Conservation (phyloP, 495 filamentous ascomycete genomes). For the Aspergillus biplanus region DNA sequence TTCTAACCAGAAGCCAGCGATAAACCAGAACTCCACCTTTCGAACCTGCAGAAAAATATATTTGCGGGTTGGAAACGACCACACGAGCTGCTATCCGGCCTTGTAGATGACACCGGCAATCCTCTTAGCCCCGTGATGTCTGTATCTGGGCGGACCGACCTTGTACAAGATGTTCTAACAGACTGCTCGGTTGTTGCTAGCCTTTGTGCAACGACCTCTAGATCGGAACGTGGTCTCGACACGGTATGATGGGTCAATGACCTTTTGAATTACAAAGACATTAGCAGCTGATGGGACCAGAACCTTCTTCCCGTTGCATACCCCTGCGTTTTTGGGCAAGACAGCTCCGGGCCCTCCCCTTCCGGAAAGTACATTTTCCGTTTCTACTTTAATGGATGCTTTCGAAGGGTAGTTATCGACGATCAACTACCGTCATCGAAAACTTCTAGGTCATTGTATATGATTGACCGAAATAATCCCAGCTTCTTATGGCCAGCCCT, state of each 20-base stretch:
- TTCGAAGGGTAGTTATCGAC: slow-evolving; percentile 84
- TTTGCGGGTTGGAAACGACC: slow-evolving; percentile 86
- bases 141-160: slow-evolving; percentile 61
- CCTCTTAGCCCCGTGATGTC: slow-evolving; percentile 54
- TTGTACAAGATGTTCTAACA: slow-evolving; percentile 91
- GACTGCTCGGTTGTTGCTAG: slow-evolving; percentile 98
- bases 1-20: slow-evolving; percentile 61
- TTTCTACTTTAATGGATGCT: slow-evolving; percentile 94
- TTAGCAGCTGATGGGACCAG: slow-evolving; percentile 47
- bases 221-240: slow-evolving; percentile 61
- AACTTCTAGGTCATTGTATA: slow-evolving; percentile 72
- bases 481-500: slow-evolving; percentile 86
- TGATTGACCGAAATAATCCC: slow-evolving; percentile 84
- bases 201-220: slow-evolving; percentile 79
- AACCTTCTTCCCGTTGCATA: slow-evolving; percentile 70
- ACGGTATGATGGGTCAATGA: slow-evolving; percentile 47
- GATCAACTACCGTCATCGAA: slow-evolving; percentile 86
- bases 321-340: slow-evolving; percentile 64
- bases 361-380: slow-evolving; percentile 91
- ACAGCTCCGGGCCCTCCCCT: slow-evolving; percentile 61
- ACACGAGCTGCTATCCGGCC: slow-evolving; percentile 49
- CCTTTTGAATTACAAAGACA: background rate
- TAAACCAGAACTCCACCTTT: slow-evolving; percentile 66
- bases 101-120: slow-evolving; percentile 16
- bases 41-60: slow-evolving; percentile 66